phyloP scores from a whole-genome alignment of 176 grass and related monocot species.

The Pontederia crassipes region DNA sequence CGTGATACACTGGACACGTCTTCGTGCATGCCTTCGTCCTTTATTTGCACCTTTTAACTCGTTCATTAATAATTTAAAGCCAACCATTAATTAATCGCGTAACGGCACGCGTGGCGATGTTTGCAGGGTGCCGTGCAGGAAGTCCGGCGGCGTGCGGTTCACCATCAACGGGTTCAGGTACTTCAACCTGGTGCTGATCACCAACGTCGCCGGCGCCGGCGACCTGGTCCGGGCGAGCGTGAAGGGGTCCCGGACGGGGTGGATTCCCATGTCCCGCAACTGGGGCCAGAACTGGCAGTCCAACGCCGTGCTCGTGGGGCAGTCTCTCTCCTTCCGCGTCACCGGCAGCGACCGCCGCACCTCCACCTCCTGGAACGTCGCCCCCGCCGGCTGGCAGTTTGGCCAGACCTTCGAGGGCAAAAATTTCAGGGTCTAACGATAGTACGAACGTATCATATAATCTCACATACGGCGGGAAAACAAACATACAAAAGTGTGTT shows the following conservation, averaged over 20 bases:
- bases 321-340: conserved; percentile 25
- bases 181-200: conserved; percentile 26
- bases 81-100: neutral
- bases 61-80: neutral
- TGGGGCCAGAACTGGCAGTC: conserved; percentile 32
- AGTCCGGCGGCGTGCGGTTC: conserved; percentile 16
- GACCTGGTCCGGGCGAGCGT: conserved; percentile 18
- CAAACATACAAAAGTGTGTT: neutral
- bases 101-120: neutral
- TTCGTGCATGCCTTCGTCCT: too few species aligned
- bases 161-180: conserved; percentile 23
- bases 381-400: conserved; percentile 21
- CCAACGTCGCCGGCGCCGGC: conserved; percentile 17
- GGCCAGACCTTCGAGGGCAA: conserved; percentile 26
- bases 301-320: conserved; percentile 18
- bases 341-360: conserved; percentile 25
- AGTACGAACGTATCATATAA: too few species aligned
- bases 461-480: too few species aligned
- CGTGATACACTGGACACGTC: too few species aligned
- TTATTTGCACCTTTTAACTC: too few species aligned
- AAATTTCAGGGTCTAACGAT: conserved; percentile 7
- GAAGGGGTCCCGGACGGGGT: conserved; percentile 17
- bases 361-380: conserved; percentile 27
- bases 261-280: conserved; percentile 21
- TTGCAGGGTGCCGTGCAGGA: conserved; percentile 24